phyloP scores from a whole-genome alignment of 148 eudicot species.

The Vaccinium darrowii region DNA sequence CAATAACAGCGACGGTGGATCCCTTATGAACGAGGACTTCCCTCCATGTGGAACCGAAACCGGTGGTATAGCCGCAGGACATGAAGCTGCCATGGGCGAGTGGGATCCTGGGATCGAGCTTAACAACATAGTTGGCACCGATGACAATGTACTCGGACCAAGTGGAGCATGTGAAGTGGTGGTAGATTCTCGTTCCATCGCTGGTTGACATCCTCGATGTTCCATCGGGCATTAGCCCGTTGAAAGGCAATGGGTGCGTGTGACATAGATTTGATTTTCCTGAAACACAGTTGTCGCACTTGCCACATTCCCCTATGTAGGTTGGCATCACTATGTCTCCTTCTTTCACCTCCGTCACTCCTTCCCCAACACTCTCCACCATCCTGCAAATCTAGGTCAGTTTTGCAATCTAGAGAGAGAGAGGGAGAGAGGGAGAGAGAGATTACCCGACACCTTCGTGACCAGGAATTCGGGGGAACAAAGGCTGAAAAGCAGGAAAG shows the following conservation, averaged over 20 bases:
- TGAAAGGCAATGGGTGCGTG: constrained; percentile 20
- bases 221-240: constrained; percentile 42
- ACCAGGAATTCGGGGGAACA: constrained; percentile 47
- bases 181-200: constrained; percentile 17
- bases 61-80: constrained; percentile 51
- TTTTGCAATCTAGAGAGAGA: background rate
- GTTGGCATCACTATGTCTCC: constrained; percentile 50
- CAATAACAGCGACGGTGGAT: constrained; percentile 48
- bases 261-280: constrained; percentile 25
- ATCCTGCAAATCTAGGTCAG: constrained; percentile 25
- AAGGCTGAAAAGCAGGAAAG: constrained; percentile 25
- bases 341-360: constrained; percentile 29
- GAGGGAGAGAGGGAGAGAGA: background rate
- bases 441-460: constrained; percentile 65
- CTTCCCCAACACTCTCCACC: constrained; percentile 55
- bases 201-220: constrained; percentile 35
- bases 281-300: constrained; percentile 39
- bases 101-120: constrained; percentile 37
- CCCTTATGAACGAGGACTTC: constrained; percentile 31
- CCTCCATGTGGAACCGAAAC: constrained; percentile 49
- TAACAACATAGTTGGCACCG: constrained; percentile 33
- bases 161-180: constrained; percentile 43
- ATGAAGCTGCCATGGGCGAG: constrained; percentile 47
- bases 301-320: constrained; percentile 41
- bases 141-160: constrained; percentile 50